These are phyloP conservation scores for Aspergillus diversus DNA, from an alignment of 495 filamentous ascomycete genomes.

Conservation along the genomic window DNA sequence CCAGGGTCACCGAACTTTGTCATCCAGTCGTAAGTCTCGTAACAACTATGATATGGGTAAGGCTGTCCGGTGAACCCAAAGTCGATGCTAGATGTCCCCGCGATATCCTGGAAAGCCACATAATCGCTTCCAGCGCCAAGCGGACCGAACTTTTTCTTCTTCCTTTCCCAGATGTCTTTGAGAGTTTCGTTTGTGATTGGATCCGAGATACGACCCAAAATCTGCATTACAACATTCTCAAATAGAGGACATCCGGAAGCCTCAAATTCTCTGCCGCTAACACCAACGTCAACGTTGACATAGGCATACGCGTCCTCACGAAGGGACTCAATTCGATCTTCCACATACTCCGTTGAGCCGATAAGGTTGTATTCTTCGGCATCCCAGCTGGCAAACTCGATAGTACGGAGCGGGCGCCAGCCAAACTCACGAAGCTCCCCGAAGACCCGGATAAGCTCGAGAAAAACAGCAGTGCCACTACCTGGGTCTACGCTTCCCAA, in stretches of 20 bases:
- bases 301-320: constrained; percentile 75
- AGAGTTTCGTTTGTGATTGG: constrained; percentile 73
- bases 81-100: constrained; percentile 88
- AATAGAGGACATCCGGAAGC: constrained; percentile 82
- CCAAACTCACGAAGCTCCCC: constrained; percentile 71
- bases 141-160: constrained; percentile 58
- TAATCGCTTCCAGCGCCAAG: constrained; percentile 86
- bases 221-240: constrained; percentile 67
- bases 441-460: constrained; percentile 85
- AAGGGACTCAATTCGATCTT: constrained; percentile 62
- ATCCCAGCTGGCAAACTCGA: constrained; percentile 96
- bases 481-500: constrained; percentile 86
- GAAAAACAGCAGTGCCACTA: constrained; percentile 86
- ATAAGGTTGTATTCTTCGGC: constrained; percentile 91
- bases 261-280: constrained; percentile 71
- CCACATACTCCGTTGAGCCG: constrained; percentile 93
- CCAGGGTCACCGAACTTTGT: constrained; percentile 73
- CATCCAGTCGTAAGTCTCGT: constrained; percentile 92
- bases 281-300: constrained; percentile 88
- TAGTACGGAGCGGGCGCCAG: constrained; percentile 90
- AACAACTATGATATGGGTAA: constrained; percentile 81
- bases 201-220: constrained; percentile 74
- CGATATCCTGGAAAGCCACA: constrained; percentile 89
- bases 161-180: constrained; percentile 73
- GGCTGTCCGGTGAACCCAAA: constrained; percentile 72